Percentiles rank a stretch among this genome's conserved stretches.
Evolutionary conservation across 176 grass and related monocot species (phyloP).

Genomic region (Zea mays): DNA sequence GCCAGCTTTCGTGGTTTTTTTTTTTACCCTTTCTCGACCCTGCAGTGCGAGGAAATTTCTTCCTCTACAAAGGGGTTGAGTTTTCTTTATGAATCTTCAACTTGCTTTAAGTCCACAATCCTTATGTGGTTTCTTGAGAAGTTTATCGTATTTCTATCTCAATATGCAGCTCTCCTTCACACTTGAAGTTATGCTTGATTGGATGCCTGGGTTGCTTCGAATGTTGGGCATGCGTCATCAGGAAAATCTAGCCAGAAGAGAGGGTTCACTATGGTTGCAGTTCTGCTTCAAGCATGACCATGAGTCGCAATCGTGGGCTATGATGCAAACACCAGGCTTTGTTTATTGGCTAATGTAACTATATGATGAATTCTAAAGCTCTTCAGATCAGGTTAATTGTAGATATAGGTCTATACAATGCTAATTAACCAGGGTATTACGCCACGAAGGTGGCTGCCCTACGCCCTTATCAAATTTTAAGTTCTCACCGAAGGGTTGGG

Average conservation of each 20-base stretch:
- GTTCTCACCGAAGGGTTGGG: conserved; percentile 61
- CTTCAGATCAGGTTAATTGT: conserved; percentile 46
- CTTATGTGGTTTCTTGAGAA: conserved; percentile 12
- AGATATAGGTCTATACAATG: conserved; percentile 48
- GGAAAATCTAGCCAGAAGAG: conserved; percentile 9
- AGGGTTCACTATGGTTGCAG: neutral
- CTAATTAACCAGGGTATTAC: conserved; percentile 41
- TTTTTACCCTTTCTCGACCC: too few relatives aligned
- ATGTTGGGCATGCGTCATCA: conserved; percentile 20
- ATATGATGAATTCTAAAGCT: conserved; percentile 21
- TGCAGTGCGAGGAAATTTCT: too few relatives aligned
- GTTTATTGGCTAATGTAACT: conserved; percentile 19
- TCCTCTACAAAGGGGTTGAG: too few relatives aligned
- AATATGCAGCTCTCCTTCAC: conserved; percentile 46
- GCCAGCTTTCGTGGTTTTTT: too few relatives aligned
- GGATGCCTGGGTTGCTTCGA: conserved; percentile 24
- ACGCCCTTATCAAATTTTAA: conserved; percentile 45
- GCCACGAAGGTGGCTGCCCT: conserved; percentile 71
- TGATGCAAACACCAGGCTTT: conserved; percentile 9
- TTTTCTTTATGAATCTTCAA: neutral
- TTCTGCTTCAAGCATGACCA: conserved; percentile 25
- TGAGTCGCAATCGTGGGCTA: conserved; percentile 1
- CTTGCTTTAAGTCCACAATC: neutral
- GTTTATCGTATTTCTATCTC: conserved; percentile 26
- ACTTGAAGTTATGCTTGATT: neutral